Evolutionary conservation across 306 rosid species (phyloP).

Genomic region (Argentina anserina): DNA sequence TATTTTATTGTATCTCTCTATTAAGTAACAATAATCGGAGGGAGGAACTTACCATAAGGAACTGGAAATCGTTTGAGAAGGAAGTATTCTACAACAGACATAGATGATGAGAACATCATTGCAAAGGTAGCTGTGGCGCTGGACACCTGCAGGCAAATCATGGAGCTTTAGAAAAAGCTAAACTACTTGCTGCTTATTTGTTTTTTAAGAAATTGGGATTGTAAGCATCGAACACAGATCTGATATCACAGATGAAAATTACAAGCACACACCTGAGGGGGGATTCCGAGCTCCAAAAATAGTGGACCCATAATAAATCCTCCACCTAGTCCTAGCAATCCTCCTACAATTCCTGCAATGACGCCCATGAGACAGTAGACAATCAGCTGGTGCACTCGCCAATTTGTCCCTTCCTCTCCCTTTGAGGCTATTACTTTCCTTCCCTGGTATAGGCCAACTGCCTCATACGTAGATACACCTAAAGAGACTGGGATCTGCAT

Average conservation of each 20-base stretch:
- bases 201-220: not conserved
- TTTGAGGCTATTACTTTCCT: conserved; percentile 58
- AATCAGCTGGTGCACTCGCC: conserved; percentile 42
- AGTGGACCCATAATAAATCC: conserved; percentile 97
- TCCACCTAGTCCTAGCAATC: conserved; percentile 92
- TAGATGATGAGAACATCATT: conserved; percentile 92
- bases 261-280: conserved; percentile 71
- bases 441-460: conserved; percentile 64
- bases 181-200: not conserved
- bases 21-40: not conserved
- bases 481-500: conserved; percentile 73
- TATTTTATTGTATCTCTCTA: not conserved
- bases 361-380: conserved; percentile 57
- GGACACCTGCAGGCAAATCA: conserved; percentile 60
- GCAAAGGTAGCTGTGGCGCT: conserved; percentile 95
- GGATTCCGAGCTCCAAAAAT: conserved; percentile 85
- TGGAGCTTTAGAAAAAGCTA: conserved; percentile 8
- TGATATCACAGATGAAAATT: not conserved
- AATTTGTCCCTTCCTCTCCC: conserved; percentile 47
- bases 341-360: conserved; percentile 83
- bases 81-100: conserved; percentile 95
- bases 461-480: conserved; percentile 73
- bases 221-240: not conserved
- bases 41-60: conserved; percentile 56
- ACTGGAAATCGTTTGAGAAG: conserved; percentile 82